Percentiles rank a stretch among this genome's conserved stretches.
These are phyloP conservation scores for Nicotiana tabacum DNA, from an alignment of 257 asterid genomes.

Conservation along the genomic window DNA sequence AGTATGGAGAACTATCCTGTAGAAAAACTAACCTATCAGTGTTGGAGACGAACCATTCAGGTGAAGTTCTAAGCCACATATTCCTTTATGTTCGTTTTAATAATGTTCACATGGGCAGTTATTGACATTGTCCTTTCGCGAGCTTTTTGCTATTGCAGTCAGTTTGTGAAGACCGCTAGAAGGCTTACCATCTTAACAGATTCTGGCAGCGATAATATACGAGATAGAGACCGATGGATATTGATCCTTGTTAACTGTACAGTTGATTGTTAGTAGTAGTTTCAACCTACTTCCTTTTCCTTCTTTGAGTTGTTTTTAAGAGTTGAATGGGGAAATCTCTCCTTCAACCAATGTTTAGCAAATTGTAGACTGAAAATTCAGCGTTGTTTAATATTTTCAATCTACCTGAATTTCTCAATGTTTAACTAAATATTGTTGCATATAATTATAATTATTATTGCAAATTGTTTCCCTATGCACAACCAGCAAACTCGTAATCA, in stretches of 20 bases:
- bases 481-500: too few relatives aligned
- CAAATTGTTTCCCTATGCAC: too few relatives aligned
- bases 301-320: background rate
- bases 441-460: too few relatives aligned
- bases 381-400: too few relatives aligned
- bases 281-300: constrained; percentile 5
- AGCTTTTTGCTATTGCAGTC: constrained; percentile 34
- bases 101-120: too few relatives aligned
- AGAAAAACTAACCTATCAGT: too few relatives aligned
- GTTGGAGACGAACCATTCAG: constrained; percentile 61
- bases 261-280: constrained; percentile 23
- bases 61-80: constrained; percentile 14
- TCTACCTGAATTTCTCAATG: background rate
- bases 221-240: constrained; percentile 22
- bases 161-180: constrained; percentile 46
- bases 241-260: constrained; percentile 23
- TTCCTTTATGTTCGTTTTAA: background rate
- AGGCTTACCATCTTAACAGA: constrained; percentile 54
- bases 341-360: constrained; percentile 11
- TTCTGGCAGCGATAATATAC: constrained; percentile 44
- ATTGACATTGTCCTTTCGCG: background rate
- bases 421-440: too few relatives aligned
- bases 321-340: constrained; percentile 17
- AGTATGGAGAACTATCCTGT: too few relatives aligned
- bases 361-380: background rate